These are phyloP conservation scores for Podaxis mareebaensis DNA, from an alignment of 768 basidiomycete species.

Conservation along the genomic window DNA sequence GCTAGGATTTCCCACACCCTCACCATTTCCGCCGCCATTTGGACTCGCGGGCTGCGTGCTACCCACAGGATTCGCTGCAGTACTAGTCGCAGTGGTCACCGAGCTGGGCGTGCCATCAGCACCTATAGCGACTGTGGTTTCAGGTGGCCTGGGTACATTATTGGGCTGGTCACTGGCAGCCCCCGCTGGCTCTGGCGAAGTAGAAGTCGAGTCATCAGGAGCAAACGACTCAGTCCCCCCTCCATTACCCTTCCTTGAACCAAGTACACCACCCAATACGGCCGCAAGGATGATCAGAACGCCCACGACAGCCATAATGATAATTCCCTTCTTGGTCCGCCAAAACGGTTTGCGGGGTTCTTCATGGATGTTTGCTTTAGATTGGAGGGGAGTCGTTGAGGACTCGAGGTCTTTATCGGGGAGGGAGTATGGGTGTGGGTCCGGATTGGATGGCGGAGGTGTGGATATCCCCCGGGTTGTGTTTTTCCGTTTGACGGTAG, in stretches of 20 bases:
- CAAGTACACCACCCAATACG: constrained; percentile 61
- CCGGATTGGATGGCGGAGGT: constrained; percentile 19
- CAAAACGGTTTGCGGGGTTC: constrained; percentile 34
- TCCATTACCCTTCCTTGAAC: constrained; percentile 28
- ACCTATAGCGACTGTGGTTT: no score
- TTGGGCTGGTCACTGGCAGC: no score
- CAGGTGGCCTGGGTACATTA: no score
- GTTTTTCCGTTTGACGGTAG: constrained; percentile 5
- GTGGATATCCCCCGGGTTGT: constrained; percentile 11
- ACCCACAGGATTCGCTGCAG: no score
- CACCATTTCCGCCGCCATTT: no score
- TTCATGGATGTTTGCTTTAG: constrained; percentile 35
- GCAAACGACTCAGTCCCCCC: no score
- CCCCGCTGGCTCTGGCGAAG: no score
- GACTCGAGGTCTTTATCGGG: constrained; percentile 13
- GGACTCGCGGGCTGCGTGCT: no score
- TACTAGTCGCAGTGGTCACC: no score
- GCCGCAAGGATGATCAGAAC: constrained; percentile 40
- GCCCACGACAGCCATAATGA: constrained; percentile 4
- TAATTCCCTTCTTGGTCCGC: constrained; percentile 48
- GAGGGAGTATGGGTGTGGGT: constrained; percentile 8
- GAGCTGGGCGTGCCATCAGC: no score
- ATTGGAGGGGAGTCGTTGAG: constrained; percentile 2
- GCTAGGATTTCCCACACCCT: no score
- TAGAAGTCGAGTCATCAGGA: no score